phyloP scores from a whole-genome alignment of 805 yeast genomes.

The Tetrapisispora phaffii region DNA sequence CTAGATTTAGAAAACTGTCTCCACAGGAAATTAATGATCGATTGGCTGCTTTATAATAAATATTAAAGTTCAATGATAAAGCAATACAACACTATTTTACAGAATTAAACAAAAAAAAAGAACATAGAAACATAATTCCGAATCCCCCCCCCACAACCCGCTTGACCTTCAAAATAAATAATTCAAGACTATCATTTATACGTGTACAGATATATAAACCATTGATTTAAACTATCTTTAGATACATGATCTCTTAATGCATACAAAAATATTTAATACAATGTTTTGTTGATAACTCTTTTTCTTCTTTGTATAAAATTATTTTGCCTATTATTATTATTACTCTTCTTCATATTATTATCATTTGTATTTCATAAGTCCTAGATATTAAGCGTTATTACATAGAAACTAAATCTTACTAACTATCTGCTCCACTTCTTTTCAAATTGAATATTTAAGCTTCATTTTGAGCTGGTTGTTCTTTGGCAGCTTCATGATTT shows the following conservation, averaged over 20 bases:
- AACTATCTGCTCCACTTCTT: too few relatives aligned
- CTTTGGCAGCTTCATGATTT: slow-evolving; percentile 13
- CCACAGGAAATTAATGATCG: slow-evolving; percentile 94
- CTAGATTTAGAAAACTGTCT: slow-evolving; percentile 75
- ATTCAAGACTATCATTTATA: not conserved
- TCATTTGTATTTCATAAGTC: too few relatives aligned
- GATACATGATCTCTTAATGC: slow-evolving; percentile 1
- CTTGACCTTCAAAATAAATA: not conserved
- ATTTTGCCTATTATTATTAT: not conserved
- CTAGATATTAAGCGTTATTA: not conserved
- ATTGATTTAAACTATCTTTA: not conserved
- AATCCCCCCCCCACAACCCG: too few relatives aligned
- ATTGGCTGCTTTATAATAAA: slow-evolving; percentile 66
- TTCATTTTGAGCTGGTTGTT: slow-evolving; percentile 3
- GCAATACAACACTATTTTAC: not conserved
- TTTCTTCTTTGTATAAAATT: not conserved
- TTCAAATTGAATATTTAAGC: too few relatives aligned
- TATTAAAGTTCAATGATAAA: not conserved
- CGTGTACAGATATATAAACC: not conserved
- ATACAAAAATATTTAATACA: too few relatives aligned
- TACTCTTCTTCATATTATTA: not conserved
- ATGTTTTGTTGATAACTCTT: too few relatives aligned
- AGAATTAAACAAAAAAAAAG: not conserved
- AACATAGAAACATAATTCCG: not conserved
- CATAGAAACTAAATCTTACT: too few relatives aligned